phyloP scores from a whole-genome alignment of 2,329 filamentous ascomycete species.

The Fusarium lateritium region DNA sequence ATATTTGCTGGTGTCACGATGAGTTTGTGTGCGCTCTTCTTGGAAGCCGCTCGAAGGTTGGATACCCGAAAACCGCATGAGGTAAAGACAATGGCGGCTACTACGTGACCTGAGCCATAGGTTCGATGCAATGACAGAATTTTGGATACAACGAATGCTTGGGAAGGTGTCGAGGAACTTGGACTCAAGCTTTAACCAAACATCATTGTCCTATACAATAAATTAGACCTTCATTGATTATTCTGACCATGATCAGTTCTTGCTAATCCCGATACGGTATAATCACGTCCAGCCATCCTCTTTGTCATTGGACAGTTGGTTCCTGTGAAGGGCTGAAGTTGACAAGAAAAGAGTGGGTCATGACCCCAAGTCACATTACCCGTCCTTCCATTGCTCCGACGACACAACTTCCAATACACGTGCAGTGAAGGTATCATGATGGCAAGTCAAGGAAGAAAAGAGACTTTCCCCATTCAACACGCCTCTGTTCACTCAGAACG shows the following conservation, averaged over 20 bases:
- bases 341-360: conserved; percentile 33
- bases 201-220: no score
- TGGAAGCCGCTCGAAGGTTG: not conserved
- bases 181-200: no score
- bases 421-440: not conserved
- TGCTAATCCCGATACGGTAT: fast-evolving
- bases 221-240: no score
- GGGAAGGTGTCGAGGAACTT: no score
- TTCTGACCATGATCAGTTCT: no score
- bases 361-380: not conserved
- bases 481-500: not conserved
- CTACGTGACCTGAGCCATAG: no score
- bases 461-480: no score
- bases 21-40: not conserved
- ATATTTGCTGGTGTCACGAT: not conserved
- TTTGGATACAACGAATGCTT: no score
- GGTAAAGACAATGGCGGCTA: not conserved
- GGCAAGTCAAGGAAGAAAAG: not conserved
- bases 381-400: not conserved
- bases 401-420: not conserved
- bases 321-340: conserved; percentile 15
- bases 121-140: not conserved
- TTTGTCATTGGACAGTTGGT: not conserved
- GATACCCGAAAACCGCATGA: not conserved
- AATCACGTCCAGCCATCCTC: fast-evolving